phyloP scores from a whole-genome alignment of 2,329 filamentous ascomycete species.

The Aspergillus costaricaensis region DNA sequence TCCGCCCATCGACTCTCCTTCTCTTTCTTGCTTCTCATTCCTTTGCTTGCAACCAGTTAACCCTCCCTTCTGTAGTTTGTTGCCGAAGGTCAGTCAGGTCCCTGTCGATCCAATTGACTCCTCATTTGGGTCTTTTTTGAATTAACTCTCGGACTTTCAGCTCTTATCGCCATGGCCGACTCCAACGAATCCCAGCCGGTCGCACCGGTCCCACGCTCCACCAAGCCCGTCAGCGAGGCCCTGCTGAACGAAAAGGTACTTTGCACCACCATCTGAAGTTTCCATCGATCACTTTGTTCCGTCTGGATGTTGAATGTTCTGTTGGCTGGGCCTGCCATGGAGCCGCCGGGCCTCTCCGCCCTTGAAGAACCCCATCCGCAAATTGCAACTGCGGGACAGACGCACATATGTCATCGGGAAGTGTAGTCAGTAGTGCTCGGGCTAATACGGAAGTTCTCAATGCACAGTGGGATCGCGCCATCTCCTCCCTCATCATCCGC shows the following conservation, averaged over 20 bases:
- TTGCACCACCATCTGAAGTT: not conserved
- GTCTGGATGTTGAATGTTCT: not conserved
- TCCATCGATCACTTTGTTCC: not conserved
- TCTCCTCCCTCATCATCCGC: conserved; percentile 96
- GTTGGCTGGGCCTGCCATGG: not conserved
- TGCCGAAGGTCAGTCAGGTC: conserved; percentile 20
- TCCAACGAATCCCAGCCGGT: conserved; percentile 58
- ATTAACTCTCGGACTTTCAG: conserved; percentile 23
- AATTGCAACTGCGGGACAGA: conserved; percentile 5
- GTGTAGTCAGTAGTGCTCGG: not conserved
- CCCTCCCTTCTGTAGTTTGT: conserved; percentile 19
- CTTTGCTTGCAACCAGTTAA: conserved; percentile 15
- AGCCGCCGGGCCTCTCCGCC: not conserved
- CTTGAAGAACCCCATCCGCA: not conserved
- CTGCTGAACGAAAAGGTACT: conserved; percentile 97
- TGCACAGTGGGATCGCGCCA: conserved; percentile 91
- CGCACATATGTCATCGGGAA: not conserved
- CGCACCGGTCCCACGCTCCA: conserved; percentile 69
- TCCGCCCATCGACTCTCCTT: conserved; percentile 16
- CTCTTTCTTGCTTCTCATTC: conserved; percentile 27
- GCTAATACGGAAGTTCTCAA: conserved; percentile 21
- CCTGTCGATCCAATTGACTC: not conserved
- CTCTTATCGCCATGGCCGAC: conserved; percentile 57
- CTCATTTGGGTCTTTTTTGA: not conserved
- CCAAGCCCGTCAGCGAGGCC: conserved; percentile 89